A percentile compares a stretch with the other conserved stretches of the same genome.
phyloP scores from a whole-genome alignment of 1,139 yeast species.

The Diutina neorugosa region DNA sequence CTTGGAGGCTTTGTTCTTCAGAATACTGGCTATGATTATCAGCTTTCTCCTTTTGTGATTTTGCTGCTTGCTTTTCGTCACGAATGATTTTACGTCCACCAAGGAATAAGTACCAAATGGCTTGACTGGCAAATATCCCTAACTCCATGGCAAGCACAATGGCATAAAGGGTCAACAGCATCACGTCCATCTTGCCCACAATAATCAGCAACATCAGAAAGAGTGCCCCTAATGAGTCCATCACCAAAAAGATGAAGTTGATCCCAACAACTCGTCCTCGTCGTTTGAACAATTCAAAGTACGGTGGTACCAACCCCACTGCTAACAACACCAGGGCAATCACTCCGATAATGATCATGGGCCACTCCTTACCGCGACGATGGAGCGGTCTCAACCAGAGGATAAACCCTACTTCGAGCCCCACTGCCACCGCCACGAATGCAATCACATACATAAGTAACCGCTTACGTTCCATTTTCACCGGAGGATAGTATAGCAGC shows the following conservation, averaged over 20 bases:
- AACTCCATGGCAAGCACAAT: slow-evolving; percentile 62
- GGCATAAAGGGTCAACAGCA: slow-evolving; percentile 68
- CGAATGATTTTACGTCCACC: neutral
- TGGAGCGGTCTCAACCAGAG: slow-evolving; percentile 59
- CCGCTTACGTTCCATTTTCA: slow-evolving; percentile 22
- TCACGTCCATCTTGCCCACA: slow-evolving; percentile 50
- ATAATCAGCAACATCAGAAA: slow-evolving; percentile 57
- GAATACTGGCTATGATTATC: too few species aligned
- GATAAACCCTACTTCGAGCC: slow-evolving; percentile 58
- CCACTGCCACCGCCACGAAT: slow-evolving; percentile 38
- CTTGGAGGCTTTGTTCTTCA: neutral
- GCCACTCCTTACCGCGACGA: slow-evolving; percentile 57
- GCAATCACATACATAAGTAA: slow-evolving; percentile 22
- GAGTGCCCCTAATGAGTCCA: slow-evolving; percentile 76
- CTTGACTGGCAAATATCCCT: slow-evolving; percentile 64
- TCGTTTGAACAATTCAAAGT: slow-evolving; percentile 69
- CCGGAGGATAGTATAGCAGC: slow-evolving; percentile 73
- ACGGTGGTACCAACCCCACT: slow-evolving; percentile 77
- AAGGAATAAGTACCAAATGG: slow-evolving; percentile 48
- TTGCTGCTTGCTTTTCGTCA: slow-evolving; percentile 1
- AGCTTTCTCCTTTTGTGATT: neutral
- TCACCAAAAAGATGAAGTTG: slow-evolving; percentile 64
- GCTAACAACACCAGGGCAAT: slow-evolving; percentile 69
- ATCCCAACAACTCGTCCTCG: slow-evolving; percentile 81
- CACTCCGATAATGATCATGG: slow-evolving; percentile 66